phyloP scores from a whole-genome alignment of 2,329 filamentous ascomycete genomes.

The Colletotrichum coccodes region DNA sequence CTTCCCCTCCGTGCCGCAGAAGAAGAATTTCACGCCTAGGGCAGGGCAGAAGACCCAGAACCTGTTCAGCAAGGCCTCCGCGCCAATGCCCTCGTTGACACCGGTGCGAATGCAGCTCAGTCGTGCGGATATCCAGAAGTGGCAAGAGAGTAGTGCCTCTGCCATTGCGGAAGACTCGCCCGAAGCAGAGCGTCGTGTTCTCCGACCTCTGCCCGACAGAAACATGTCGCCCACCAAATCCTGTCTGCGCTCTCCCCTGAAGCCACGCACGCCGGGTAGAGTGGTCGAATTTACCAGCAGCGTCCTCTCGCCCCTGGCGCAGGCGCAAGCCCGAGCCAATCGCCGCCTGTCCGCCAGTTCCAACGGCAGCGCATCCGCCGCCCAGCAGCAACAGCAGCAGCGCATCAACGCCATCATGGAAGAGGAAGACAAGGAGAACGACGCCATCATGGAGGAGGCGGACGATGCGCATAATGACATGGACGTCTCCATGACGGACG shows the following conservation, averaged over 20 bases:
- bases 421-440: constrained; percentile 46
- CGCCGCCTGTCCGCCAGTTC: constrained; percentile 15
- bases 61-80: constrained; percentile 50
- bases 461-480: constrained; percentile 34
- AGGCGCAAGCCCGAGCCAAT: constrained; percentile 42
- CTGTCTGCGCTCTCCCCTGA: constrained; percentile 65
- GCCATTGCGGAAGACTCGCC: constrained; percentile 49
- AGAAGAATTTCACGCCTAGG: constrained; percentile 59
- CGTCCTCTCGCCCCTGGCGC: constrained; percentile 56
- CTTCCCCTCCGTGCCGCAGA: constrained; percentile 54
- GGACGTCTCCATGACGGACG: constrained; percentile 31
- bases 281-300: constrained; percentile 68
- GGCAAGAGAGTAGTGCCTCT: constrained; percentile 51
- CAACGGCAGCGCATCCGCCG: constrained; percentile 14
- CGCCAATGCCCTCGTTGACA: constrained; percentile 41
- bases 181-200: constrained; percentile 50
- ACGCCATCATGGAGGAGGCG: constrained; percentile 39
- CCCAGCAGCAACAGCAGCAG: constrained; percentile 22
- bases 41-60: constrained; percentile 45
- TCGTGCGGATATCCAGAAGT: constrained; percentile 51
- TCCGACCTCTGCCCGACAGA: constrained; percentile 60
- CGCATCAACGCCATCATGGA: constrained; percentile 24
- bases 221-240: constrained; percentile 67
- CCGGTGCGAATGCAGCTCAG: constrained; percentile 54
- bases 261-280: constrained; percentile 66